Conservation (phyloP, 2,329 filamentous ascomycete genomes). For the Scedosporium dehoogii region DNA sequence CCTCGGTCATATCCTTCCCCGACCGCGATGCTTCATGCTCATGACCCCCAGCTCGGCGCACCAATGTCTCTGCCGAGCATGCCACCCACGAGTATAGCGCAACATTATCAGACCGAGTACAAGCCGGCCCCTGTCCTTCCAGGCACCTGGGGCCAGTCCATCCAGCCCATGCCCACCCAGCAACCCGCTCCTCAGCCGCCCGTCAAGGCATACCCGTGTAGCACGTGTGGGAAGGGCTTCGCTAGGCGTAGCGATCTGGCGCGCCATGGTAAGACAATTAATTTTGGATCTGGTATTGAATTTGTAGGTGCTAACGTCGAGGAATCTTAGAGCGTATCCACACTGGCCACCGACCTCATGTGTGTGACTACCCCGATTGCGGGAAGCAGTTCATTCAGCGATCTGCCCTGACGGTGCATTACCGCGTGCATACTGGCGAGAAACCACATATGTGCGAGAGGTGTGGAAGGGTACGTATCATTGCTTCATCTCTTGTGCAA, state of each 20-base stretch:
- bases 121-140: conserved; percentile 7
- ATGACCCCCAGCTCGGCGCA: conserved; percentile 19
- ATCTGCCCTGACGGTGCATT: conserved; percentile 89
- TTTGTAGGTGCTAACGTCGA: conserved; percentile 14
- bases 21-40: conserved; percentile 30
- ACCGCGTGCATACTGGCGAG: conserved; percentile 91
- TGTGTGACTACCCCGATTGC: conserved; percentile 80
- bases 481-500: conserved; percentile 10
- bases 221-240: conserved; percentile 83
- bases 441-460: conserved; percentile 97
- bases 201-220: conserved; percentile 73
- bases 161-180: conserved; percentile 8
- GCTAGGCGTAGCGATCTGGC: conserved; percentile 88
- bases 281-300: background rate
- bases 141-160: conserved; percentile 12
- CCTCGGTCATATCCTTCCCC: conserved; percentile 39
- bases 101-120: conserved; percentile 11
- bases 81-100: conserved; percentile 7
- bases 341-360: conserved; percentile 79
- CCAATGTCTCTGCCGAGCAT: conserved; percentile 24
- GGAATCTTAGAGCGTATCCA: conserved; percentile 78
- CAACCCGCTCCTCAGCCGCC: conserved; percentile 26
- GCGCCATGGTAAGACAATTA: conserved; percentile 64
- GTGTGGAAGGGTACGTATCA: conserved; percentile 72
- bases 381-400: conserved; percentile 97